Evolutionary conservation across 805 yeast species (phyloP), one percentile per base, ranked within the genome.

Genomic region (Cyberlindnera veronae): DNA sequence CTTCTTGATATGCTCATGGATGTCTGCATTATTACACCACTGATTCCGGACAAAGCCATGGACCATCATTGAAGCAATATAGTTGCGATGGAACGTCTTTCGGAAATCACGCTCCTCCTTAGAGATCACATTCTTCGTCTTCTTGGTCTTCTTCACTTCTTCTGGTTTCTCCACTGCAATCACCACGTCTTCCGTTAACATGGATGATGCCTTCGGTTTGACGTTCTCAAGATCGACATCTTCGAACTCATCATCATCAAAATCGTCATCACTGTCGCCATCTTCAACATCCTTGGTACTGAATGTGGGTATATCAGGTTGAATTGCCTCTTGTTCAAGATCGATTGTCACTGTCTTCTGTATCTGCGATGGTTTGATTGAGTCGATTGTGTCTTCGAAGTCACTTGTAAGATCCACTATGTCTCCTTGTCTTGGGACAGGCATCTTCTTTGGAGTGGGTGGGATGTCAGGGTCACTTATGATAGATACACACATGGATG

Each of bases 21-120:
- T 54, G 3, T 48, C 44, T 1, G 56, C 52, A 45, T 77, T 75
- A 42, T 75, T 76, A 45, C 88, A 73, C 96, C 96, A 90, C 6
- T 63, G 49, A 56, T 90, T 91, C 19, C 95, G 70, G 3, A 77
- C 53, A 0, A 68, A 68, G 0, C 89, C 93, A 57, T 86, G 95
- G 2, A 72, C 56, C 39, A 84, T 60, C 76, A 87, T 74, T 18
- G 72, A 61, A 13, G 76, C 65, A 3, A 91, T 50, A 42, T 77
- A 73, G 37, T 74, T 48, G 61, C 77, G 72, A 57, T 90, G 97
- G 8, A 78, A 58, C 0, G 59, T 48, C 34, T 68, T 66, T 15
- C 97, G 63, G 32, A 58, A 60, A 1, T 52, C 51, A 14, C 84
- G 64, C 53, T 84, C 90, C 31, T 79, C 83, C 38, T 68, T 69